Conservation (phyloP, 2,329 filamentous ascomycete species). For the Aaosphaeria pasadenensis region DNA sequence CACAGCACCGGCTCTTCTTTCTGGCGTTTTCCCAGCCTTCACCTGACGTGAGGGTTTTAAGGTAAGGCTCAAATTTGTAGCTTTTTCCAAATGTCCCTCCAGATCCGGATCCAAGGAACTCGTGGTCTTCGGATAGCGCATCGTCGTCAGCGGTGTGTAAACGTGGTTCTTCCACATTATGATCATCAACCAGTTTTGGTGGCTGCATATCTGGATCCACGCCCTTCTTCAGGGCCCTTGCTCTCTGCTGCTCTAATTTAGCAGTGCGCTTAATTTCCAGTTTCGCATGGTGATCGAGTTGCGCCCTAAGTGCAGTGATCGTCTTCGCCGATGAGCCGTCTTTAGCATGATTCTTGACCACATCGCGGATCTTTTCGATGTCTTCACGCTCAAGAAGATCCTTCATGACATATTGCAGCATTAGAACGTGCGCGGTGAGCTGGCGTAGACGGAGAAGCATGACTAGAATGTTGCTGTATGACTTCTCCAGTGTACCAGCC, state of each 20-base stretch:
- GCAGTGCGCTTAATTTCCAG: too few species aligned
- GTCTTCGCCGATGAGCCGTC: conserved; percentile 6
- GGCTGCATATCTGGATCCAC: not conserved
- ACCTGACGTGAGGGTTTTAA: conserved; percentile 33
- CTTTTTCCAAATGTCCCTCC: conserved; percentile 37
- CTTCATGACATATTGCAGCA: conserved; percentile 46
- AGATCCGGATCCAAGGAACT: not conserved
- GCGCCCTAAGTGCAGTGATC: conserved; percentile 24
- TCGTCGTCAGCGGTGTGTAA: conserved; percentile 2
- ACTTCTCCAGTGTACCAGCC: conserved; percentile 21
- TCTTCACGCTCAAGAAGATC: conserved; percentile 46
- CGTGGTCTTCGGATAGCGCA: not conserved
- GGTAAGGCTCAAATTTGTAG: conserved; percentile 41
- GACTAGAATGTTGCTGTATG: conserved; percentile 42
- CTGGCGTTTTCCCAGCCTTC: conserved; percentile 37
- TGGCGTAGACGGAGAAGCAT: conserved; percentile 53
- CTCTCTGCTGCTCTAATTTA: conserved; percentile 6
- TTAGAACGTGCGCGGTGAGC: conserved; percentile 49
- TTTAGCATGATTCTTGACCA: conserved; percentile 22
- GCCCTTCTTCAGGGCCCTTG: not conserved
- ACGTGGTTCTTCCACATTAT: conserved; percentile 4
- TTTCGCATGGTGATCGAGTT: conserved; percentile 12
- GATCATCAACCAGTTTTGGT: not conserved
- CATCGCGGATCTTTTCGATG: conserved; percentile 41
- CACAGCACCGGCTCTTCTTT: conserved; percentile 44